phyloP scores from a whole-genome alignment of 2,329 filamentous ascomycete species.

The Apiospora pterosperma region DNA sequence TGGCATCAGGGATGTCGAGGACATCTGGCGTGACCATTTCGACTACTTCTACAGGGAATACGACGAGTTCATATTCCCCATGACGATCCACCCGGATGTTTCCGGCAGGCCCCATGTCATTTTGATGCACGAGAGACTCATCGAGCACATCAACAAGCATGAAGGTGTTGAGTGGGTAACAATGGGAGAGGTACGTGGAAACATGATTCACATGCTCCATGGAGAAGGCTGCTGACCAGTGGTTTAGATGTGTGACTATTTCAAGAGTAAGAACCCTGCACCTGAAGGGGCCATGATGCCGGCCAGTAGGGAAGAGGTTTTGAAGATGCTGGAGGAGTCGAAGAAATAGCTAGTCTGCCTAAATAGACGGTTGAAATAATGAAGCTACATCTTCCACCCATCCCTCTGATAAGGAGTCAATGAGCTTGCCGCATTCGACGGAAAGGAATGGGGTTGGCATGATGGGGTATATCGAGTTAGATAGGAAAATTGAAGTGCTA shows the following conservation, averaged over 20 bases:
- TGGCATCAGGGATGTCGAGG: conserved; percentile 55
- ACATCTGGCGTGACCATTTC: conserved; percentile 64
- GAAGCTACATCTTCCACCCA: too few species aligned
- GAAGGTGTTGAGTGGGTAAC: conserved; percentile 64
- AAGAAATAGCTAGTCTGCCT: too few species aligned
- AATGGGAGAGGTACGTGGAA: conserved; percentile 35
- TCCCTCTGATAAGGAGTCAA: too few species aligned
- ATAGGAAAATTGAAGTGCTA: too few species aligned
- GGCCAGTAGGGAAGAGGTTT: conserved; percentile 48
- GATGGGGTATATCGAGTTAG: too few species aligned
- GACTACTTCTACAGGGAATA: conserved; percentile 75
- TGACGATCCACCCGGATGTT: conserved; percentile 74
- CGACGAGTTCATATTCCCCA: conserved; percentile 73
- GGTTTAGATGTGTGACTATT: conserved; percentile 66
- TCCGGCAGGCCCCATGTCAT: conserved; percentile 70
- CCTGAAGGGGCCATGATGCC: conserved; percentile 60
- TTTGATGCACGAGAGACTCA: conserved; percentile 68
- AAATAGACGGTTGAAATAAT: too few species aligned
- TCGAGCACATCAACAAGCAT: conserved; percentile 64
- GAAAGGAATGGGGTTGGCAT: too few species aligned
- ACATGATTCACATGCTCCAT: neutral
- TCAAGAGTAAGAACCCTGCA: conserved; percentile 62
- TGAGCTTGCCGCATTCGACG: too few species aligned
- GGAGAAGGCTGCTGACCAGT: too few species aligned
- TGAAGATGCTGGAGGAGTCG: conserved; percentile 30